Evolutionary conservation across 2,329 filamentous ascomycete species (phyloP).

Genomic region (Albifimbria verrucaria): DNA sequence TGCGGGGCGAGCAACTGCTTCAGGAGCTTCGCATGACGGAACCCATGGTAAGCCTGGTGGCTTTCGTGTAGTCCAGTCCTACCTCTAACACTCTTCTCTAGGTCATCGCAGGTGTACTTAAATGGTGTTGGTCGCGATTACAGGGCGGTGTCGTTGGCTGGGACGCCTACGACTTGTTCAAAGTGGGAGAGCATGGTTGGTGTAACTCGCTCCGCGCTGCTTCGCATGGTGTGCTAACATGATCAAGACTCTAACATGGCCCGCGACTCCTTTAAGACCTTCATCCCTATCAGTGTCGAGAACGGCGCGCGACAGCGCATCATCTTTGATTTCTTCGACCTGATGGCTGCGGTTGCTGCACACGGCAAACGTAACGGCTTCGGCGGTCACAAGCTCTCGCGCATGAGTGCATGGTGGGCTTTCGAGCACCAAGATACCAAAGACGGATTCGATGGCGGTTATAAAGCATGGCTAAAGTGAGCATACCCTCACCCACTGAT

Average conservation of each 20-base stretch:
- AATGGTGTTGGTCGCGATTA: constrained; percentile 97
- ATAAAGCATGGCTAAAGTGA: constrained; percentile 81
- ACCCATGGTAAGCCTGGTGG: constrained; percentile 69
- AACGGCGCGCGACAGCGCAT: constrained; percentile 82
- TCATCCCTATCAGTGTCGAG: constrained; percentile 90
- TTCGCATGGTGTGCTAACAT: constrained; percentile 15
- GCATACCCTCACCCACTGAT: constrained; percentile 16
- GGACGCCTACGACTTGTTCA: constrained; percentile 96
- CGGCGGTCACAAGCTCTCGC: constrained; percentile 87
- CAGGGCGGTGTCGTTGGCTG: constrained; percentile 90
- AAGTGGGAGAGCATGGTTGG: constrained; percentile 83
- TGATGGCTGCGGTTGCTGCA: constrained; percentile 85
- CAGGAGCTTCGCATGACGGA: constrained; percentile 92
- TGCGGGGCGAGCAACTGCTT: constrained; percentile 66
- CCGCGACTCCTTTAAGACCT: constrained; percentile 90
- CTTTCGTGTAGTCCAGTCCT: background rate
- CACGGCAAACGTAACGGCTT: constrained; percentile 92
- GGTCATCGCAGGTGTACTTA: constrained; percentile 90
- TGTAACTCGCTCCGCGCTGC: constrained; percentile 4
- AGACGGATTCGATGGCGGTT: constrained; percentile 92
- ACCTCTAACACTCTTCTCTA: constrained; percentile 34
- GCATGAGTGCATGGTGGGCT: constrained; percentile 97
- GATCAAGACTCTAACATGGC: constrained; percentile 81
- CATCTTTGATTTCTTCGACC: constrained; percentile 94
- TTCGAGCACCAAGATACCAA: constrained; percentile 87